Base-by-base conservation (phyloP, 331 rosid genomes). In the Erythrophleum ivorense region DNA sequence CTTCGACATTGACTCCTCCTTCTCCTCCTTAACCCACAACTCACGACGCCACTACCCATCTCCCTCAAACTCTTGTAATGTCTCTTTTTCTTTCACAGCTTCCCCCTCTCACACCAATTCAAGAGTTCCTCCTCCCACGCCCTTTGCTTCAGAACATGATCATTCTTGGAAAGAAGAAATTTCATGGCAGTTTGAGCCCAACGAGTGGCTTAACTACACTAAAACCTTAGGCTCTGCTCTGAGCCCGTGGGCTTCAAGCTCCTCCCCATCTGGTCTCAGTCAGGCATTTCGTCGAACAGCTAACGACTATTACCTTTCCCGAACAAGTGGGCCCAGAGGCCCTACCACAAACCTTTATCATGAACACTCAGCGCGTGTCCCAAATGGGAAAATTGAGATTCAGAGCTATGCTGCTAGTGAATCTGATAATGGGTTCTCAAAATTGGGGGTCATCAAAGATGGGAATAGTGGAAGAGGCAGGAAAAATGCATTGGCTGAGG, bases 141-240 rank as follows among this genome's bases (percentile, higher is more conserved):
- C 97, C n/a, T 89, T 91, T 46, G 93, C 94, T 5, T 67, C 97
- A 10, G 93, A 95, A 40, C 73, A 85, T 3, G 96, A 91, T 34
- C 80, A 12, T 67, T 93, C 98, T 16, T 91, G 97, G 98, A 90
- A 88, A 66, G 84, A 83, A 8, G 96, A 91, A 83, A 81, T 93
- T 78, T 95, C 97, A 3, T 93, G 98, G 98, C 91, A 93, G 57
- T 87, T 90, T 55, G 87, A 87, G 88, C 87, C 97, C 15, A 80
- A 78, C 0, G 92, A 94, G 10, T 86, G 87, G 88, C 83, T 55
- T 0, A 91, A 84, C 11, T 64, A 78, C 14, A 71, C 70, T 45
- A 86, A 83, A 67, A 84, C 73, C 69, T 79, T 91, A 4, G 91
- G 96, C n/a, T 71, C 91, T 16, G 91, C 75, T 85, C 49, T 95